Evolutionary conservation across 257 asterid species (phyloP).

Genomic region (Handroanthus guayacan): DNA sequence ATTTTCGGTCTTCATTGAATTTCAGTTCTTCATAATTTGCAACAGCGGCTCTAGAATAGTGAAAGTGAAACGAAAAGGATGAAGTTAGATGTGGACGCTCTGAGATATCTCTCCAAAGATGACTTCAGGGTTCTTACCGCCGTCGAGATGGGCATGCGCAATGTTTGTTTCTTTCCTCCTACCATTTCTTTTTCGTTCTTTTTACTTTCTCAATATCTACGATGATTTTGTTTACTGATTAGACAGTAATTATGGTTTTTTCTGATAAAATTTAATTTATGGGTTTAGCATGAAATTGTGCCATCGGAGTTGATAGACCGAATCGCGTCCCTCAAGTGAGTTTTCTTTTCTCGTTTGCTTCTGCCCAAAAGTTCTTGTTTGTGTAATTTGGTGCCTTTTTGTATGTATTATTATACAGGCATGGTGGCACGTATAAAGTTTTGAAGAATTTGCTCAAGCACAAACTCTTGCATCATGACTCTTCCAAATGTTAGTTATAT

Average conservation of each 20-base stretch:
- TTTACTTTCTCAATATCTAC: not conserved
- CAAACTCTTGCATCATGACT: conserved; percentile 94
- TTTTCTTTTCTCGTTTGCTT: not conserved
- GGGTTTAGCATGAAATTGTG: conserved; percentile 85
- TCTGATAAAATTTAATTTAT: conserved; percentile 5
- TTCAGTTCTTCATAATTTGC: not conserved
- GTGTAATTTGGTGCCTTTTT: conserved; percentile 2
- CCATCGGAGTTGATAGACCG: conserved; percentile 79
- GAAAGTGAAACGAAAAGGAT: conserved; percentile 43
- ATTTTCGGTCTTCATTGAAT: not conserved
- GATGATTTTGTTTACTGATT: not conserved
- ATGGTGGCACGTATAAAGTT: conserved; percentile 96
- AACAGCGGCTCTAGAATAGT: not conserved
- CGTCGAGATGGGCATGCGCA: conserved; percentile 98
- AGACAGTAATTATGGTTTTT: not conserved
- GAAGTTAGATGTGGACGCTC: conserved; percentile 86
- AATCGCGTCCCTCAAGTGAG: conserved; percentile 87
- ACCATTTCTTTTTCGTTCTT: not conserved
- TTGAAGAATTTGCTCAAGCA: conserved; percentile 94
- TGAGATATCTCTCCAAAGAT: conserved; percentile 87
- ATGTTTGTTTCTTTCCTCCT: conserved; percentile 48
- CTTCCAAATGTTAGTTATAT: conserved; percentile 80
- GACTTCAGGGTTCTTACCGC: conserved; percentile 97
- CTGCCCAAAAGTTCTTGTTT: not conserved
- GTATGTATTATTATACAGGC: conserved; percentile 55